phyloP scores from a whole-genome alignment of 2,329 filamentous ascomycete genomes.

The Hymenoscyphus fraxineus region DNA sequence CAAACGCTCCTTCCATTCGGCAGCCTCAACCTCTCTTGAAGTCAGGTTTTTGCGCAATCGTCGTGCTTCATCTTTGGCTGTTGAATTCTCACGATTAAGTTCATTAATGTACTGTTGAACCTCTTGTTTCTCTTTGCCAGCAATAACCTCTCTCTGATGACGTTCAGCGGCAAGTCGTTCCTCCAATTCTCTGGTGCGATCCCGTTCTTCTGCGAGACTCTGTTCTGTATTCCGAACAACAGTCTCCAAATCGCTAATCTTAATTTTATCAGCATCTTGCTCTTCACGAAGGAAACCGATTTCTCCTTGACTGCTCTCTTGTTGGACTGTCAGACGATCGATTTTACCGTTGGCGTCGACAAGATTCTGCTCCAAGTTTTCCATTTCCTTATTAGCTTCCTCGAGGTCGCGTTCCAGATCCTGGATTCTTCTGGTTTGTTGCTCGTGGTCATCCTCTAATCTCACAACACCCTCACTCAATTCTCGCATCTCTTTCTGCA shows the following conservation, averaged over 20 bases:
- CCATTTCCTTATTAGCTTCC: constrained; percentile 82
- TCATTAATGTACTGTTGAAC: constrained; percentile 91
- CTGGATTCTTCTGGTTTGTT: constrained; percentile 73
- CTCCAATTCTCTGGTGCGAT: constrained; percentile 68
- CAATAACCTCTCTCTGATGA: constrained; percentile 80
- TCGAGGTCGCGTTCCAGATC: constrained; percentile 78
- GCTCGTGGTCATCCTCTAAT: constrained; percentile 84
- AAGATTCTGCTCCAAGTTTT: constrained; percentile 78
- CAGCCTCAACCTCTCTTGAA: constrained; percentile 80
- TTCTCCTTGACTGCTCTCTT: constrained; percentile 88
- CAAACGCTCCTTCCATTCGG: constrained; percentile 85
- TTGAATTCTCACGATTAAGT: constrained; percentile 77
- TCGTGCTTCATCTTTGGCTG: constrained; percentile 80
- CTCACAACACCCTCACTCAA: constrained; percentile 83
- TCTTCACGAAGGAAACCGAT: constrained; percentile 95
- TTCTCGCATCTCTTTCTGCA: constrained; percentile 90
- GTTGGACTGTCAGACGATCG: constrained; percentile 81
- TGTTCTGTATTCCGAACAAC: constrained; percentile 76
- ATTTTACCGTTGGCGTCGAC: constrained; percentile 83
- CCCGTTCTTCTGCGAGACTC: constrained; percentile 77
- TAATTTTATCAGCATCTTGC: constrained; percentile 96
- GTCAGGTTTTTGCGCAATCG: constrained; percentile 78
- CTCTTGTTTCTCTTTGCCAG: constrained; percentile 87
- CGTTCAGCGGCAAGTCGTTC: constrained; percentile 75
- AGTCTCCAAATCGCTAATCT: constrained; percentile 89